Evolutionary conservation across 2,329 filamentous ascomycete genomes (phyloP).

Genomic region (Fusarium sp.): DNA sequence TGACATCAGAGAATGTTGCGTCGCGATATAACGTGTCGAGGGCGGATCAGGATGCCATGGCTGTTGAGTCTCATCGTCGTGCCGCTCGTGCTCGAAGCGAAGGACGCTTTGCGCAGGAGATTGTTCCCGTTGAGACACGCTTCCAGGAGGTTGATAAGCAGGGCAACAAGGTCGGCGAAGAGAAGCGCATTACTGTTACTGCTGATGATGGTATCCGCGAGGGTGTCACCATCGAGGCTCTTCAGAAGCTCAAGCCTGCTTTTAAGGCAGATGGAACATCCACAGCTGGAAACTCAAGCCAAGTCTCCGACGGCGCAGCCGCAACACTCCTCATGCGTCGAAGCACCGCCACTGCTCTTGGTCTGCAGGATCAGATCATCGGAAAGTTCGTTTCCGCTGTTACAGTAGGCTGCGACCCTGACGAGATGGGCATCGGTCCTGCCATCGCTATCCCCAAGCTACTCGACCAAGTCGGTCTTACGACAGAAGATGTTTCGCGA

Average conservation of each 20-base stretch:
- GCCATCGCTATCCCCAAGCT: constrained; percentile 87
- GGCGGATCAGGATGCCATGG: constrained; percentile 85
- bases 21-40: constrained; percentile 77
- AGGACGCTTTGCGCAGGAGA: constrained; percentile 81
- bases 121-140: constrained; percentile 80
- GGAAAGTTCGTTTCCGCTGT: constrained; percentile 84
- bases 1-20: constrained; percentile 91
- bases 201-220: constrained; percentile 86
- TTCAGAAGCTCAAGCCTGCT: constrained; percentile 85
- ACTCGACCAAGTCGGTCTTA: constrained; percentile 73
- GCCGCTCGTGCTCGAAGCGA: constrained; percentile 75
- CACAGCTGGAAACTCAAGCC: constrained; percentile 87
- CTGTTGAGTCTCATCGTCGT: constrained; percentile 77
- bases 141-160: constrained; percentile 73
- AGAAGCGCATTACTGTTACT: constrained; percentile 72
- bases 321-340: constrained; percentile 86
- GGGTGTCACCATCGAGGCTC: constrained; percentile 73
- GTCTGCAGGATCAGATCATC: constrained; percentile 75
- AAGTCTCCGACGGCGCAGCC: constrained; percentile 89
- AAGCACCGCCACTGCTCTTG: constrained; percentile 79
- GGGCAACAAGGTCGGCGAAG: constrained; percentile 65
- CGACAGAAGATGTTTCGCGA: constrained; percentile 75
- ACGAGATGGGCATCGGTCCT: constrained; percentile 95
- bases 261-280: constrained; percentile 79
- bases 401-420: constrained; percentile 81